These are phyloP conservation scores for Aphanocladium album DNA, from an alignment of 2,329 filamentous ascomycete species.

Conservation along the genomic window DNA sequence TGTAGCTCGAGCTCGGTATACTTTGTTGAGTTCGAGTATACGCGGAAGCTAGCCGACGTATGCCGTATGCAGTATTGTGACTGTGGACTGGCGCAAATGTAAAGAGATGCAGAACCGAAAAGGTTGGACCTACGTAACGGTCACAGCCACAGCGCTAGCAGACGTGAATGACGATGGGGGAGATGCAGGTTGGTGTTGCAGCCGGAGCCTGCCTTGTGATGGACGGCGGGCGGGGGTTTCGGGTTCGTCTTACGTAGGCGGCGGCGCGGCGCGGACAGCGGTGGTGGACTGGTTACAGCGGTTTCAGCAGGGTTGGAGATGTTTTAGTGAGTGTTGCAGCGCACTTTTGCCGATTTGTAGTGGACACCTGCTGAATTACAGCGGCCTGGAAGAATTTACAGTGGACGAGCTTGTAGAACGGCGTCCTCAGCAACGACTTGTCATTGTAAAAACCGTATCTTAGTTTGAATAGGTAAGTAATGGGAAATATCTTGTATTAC, in stretches of 20 bases:
- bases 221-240: background rate
- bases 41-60: background rate
- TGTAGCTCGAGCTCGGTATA: background rate
- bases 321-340: too few relatives aligned
- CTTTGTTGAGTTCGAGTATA: background rate
- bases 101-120: background rate
- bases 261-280: background rate
- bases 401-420: too few relatives aligned
- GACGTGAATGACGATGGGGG: background rate
- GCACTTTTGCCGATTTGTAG: too few relatives aligned
- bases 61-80: too few relatives aligned
- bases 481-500: too few relatives aligned
- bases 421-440: too few relatives aligned
- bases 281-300: too few relatives aligned
- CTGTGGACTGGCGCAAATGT: background rate
- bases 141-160: background rate
- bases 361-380: too few relatives aligned
- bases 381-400: too few relatives aligned
- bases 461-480: too few relatives aligned
- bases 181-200: conserved; percentile 3
- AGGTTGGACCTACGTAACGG: background rate
- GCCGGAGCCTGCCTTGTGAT: background rate
- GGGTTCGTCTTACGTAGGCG: background rate
- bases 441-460: too few relatives aligned
- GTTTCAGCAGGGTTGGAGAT: too few relatives aligned